A percentile compares a stretch with the other conserved stretches of the same genome.
Conservation (phyloP, 305 asterid genomes). For the Rubia tinctorum region DNA sequence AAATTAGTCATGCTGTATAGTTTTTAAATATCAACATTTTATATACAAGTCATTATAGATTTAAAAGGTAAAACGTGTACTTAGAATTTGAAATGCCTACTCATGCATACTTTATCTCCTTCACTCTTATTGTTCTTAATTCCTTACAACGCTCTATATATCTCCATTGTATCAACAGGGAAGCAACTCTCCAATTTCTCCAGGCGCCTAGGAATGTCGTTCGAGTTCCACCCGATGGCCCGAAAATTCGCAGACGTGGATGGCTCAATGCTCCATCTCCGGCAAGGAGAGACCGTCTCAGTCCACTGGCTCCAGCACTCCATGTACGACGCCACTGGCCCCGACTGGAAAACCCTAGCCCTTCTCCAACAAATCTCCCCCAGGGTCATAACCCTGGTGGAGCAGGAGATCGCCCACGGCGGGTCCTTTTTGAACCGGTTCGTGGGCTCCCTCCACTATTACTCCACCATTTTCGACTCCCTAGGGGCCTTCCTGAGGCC, state of each 20-base stretch:
- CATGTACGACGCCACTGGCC: constrained; percentile 65
- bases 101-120: no score
- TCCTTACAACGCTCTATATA: no score
- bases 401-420: constrained; percentile 57
- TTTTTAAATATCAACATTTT: no score
- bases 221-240: constrained; percentile 56
- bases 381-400: constrained; percentile 59
- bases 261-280: constrained; percentile 28
- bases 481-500: constrained; percentile 43
- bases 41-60: no score
- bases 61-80: no score
- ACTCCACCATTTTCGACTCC: constrained; percentile 70
- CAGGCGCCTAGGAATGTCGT: constrained; percentile 50
- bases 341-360: constrained; percentile 63
- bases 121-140: no score
- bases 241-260: constrained; percentile 44
- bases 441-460: constrained; percentile 71
- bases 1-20: no score
- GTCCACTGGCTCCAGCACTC: constrained; percentile 83
- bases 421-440: constrained; percentile 73
- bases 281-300: constrained; percentile 48
- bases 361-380: constrained; percentile 48
- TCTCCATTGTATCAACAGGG: constrained; percentile 17
- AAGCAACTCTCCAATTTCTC: constrained; percentile 58
- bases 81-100: no score